These are phyloP conservation scores for Ogataea paradorogensis DNA, from an alignment of 805 yeast genomes.

Conservation along the genomic window DNA sequence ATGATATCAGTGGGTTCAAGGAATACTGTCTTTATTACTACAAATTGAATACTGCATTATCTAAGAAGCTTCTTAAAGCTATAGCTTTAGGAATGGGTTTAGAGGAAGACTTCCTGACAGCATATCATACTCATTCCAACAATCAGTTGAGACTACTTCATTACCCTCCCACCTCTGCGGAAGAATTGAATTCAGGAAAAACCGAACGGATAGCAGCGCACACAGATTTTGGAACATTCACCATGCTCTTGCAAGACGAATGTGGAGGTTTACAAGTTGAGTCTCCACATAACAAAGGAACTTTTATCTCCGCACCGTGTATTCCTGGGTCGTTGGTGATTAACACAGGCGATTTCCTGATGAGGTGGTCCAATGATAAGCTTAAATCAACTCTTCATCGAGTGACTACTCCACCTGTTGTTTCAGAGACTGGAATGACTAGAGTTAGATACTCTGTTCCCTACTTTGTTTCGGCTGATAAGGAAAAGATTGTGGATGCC, in stretches of 20 bases:
- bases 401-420: constrained; percentile 32
- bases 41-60: constrained; percentile 22
- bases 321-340: constrained; percentile 35
- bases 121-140: constrained; percentile 26
- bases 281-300: constrained; percentile 28
- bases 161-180: constrained; percentile 31
- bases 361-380: constrained; percentile 38
- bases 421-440: constrained; percentile 14
- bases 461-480: constrained; percentile 26
- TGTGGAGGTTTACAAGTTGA: constrained; percentile 40
- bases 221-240: constrained; percentile 37
- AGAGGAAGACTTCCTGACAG: constrained; percentile 28
- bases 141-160: constrained; percentile 35
- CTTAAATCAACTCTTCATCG: constrained; percentile 40
- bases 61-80: constrained; percentile 26
- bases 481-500: constrained; percentile 17
- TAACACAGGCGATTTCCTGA: constrained; percentile 39
- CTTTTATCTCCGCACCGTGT: constrained; percentile 30
- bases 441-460: constrained; percentile 31
- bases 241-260: constrained; percentile 35
- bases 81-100: constrained; percentile 32
- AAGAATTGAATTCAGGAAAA: constrained; percentile 26
- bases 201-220: constrained; percentile 40
- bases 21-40: constrained; percentile 19
- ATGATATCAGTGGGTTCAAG: constrained; percentile 30